phyloP scores from a whole-genome alignment of 2,329 filamentous ascomycete species.

The Colletotrichum plurivorum region DNA sequence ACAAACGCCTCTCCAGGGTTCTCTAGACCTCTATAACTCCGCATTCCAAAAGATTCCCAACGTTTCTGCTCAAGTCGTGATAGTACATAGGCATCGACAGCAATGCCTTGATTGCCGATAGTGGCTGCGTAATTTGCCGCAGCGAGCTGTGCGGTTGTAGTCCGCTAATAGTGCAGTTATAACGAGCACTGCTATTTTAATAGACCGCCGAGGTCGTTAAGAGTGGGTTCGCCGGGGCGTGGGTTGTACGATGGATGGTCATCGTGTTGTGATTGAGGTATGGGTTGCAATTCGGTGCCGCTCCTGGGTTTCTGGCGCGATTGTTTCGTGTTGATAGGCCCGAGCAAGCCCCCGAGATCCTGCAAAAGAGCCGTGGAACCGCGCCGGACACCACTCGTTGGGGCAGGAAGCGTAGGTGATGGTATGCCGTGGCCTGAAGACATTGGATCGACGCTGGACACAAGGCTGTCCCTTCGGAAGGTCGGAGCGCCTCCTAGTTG shows the following conservation, averaged over 20 bases:
- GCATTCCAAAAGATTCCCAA: neutral
- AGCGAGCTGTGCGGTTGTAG: neutral
- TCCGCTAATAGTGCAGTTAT: neutral
- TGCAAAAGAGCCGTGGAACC: conserved; percentile 72
- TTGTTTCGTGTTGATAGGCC: conserved; percentile 54
- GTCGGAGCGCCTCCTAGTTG: conserved; percentile 48
- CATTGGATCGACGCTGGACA: conserved; percentile 57
- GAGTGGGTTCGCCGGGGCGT: conserved; percentile 49
- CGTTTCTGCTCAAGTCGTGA: conserved; percentile 20
- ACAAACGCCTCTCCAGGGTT: conserved; percentile 33
- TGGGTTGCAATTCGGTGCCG: conserved; percentile 62
- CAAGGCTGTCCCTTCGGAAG: conserved; percentile 57
- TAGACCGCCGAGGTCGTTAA: conserved; percentile 58
- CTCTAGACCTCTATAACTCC: conserved; percentile 36
- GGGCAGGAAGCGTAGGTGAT: conserved; percentile 61
- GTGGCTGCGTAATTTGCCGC: neutral
- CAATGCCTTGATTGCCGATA: neutral
- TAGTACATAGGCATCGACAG: conserved; percentile 28
- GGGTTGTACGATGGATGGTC: conserved; percentile 47
- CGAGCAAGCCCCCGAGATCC: conserved; percentile 69
- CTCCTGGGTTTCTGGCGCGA: conserved; percentile 48
- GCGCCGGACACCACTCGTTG: conserved; percentile 60
- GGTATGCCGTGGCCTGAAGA: conserved; percentile 51
- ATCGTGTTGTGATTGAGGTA: conserved; percentile 58
- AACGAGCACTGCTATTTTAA: conserved; percentile 46